phyloP scores from a whole-genome alignment of 1,284 basidiomycete genomes.

The Neolentinus lepideus region DNA sequence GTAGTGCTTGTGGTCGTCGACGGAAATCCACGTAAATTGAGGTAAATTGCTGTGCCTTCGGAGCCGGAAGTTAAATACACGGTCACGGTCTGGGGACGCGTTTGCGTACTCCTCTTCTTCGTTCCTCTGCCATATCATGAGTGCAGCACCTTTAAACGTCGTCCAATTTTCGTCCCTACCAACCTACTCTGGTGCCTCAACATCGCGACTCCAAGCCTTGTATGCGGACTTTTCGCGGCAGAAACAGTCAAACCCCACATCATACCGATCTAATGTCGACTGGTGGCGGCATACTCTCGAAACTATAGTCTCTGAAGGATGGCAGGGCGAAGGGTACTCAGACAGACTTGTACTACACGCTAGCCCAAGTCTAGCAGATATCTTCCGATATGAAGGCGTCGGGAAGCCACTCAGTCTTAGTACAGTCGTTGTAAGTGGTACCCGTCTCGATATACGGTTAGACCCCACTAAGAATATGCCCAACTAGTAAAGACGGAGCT shows the following conservation, averaged over 20 bases:
- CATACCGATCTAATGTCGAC: constrained; percentile 74
- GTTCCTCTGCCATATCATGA: neutral
- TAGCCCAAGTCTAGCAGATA: constrained; percentile 50
- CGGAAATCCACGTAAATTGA: neutral
- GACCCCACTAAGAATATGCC: constrained; percentile 16
- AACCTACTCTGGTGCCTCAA: constrained; percentile 45
- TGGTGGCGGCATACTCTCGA: constrained; percentile 83
- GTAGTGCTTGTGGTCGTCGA: too few relatives aligned
- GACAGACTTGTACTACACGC: constrained; percentile 64
- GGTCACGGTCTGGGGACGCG: neutral
- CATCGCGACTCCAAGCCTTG: constrained; percentile 69
- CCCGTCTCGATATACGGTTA: constrained; percentile 4
- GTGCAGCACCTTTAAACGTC: neutral
- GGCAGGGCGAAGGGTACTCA: constrained; percentile 32
- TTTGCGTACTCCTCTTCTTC: neutral
- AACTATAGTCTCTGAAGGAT: constrained; percentile 50
- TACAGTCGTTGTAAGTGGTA: constrained; percentile 68
- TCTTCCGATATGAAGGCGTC: constrained; percentile 56
- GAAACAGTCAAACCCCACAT: constrained; percentile 77
- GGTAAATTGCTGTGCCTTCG: neutral
- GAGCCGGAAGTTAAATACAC: too few relatives aligned
- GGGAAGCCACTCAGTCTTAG: constrained; percentile 81
- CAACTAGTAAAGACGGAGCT: constrained; percentile 58
- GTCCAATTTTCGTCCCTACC: constrained; percentile 27
- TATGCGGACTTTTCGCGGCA: constrained; percentile 87